Conservation (phyloP, 176 grass and related monocot species). For the Metroxylon sagu region DNA sequence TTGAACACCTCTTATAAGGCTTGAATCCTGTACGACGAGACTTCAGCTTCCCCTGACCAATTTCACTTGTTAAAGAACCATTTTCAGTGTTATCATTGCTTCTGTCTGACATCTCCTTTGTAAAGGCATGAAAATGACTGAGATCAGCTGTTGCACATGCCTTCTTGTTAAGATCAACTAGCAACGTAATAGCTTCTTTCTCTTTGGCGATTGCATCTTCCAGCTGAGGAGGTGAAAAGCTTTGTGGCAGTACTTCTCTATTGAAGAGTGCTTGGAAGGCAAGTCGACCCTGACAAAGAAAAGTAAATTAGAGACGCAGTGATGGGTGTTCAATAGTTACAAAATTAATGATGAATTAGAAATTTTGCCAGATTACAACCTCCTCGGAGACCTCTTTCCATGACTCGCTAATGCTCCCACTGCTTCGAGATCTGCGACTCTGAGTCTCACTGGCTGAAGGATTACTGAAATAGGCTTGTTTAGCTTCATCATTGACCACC, state of each 20-base stretch:
- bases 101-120: slow-evolving; percentile 1
- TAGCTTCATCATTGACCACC: slow-evolving; percentile 29
- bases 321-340: slow-evolving; percentile 25
- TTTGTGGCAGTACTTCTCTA: slow-evolving; percentile 83
- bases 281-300: slow-evolving; percentile 76
- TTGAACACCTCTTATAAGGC: slow-evolving; percentile 86
- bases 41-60: slow-evolving; percentile 47
- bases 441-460: slow-evolving; percentile 45
- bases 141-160: slow-evolving; percentile 7
- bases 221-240: slow-evolving; percentile 61
- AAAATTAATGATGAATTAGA: slow-evolving; percentile 19
- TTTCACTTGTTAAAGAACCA: slow-evolving; percentile 27
- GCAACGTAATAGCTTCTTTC: slow-evolving; percentile 27
- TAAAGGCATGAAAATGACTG: background rate
- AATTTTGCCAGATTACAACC: slow-evolving; percentile 44
- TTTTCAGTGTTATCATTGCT: slow-evolving; percentile 16
- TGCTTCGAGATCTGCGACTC: slow-evolving; percentile 61
- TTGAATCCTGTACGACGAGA: slow-evolving; percentile 72
- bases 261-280: slow-evolving; percentile 84
- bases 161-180: slow-evolving; percentile 59
- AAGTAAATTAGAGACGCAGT: slow-evolving; percentile 59
- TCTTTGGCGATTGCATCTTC: slow-evolving; percentile 20
- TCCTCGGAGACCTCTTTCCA: slow-evolving; percentile 93
- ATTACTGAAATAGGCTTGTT: slow-evolving; percentile 55
- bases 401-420: slow-evolving; percentile 67